Base-by-base conservation (phyloP, 768 basidiomycete species). In the Leucosporidium yakuticum region DNA sequence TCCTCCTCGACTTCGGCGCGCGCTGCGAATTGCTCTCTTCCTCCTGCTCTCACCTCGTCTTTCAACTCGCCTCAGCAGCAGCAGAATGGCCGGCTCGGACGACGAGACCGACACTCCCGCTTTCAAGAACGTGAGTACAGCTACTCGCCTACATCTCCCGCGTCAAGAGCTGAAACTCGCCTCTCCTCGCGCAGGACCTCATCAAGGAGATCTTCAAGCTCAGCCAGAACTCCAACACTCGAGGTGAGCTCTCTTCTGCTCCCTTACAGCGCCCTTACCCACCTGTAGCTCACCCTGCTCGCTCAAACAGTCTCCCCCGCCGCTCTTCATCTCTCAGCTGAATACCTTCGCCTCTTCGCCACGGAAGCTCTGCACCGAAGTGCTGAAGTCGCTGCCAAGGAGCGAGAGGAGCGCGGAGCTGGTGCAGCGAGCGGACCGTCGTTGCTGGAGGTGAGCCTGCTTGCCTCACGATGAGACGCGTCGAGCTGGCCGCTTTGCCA, bases 271-370 rank as follows among this genome's bases (percentile, higher is more conserved):
- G 17, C 51, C 7, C n/a, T 9, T 27, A 23, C 21, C 3, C 8
- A 5, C 9, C 14, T 53, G 51, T 21, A n/a, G n/a, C 51, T 53
- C 21, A 27, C n/a, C n/a, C 2, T n/a, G 3, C 39, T 44, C 17
- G 8, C 39, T 15, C 6, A 8, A 44, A 51, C 60, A 70, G 69
- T 70, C 50, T 62, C 59, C 36, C 47, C 69, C 2, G 57, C 69
- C 32, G 69, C 69, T 14, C 54, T 58, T 3, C 69, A 70, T 19
- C 65, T 70, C 48, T 61, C 54, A 19, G 51, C 69, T 34, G 69
- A 70, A 39, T 70, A 70, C 60, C 65, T 70, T 19, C 66, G 63
- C 29, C 54, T 70, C 9, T 64, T 70, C 32, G 47, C 69, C 0
- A 57, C 65, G 0, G 69, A 70, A 48, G 69, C 69, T 1, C 48